phyloP scores from a whole-genome alignment of 225 moss, liverwort and hornwort genomes.

The Climacium dendroides region DNA sequence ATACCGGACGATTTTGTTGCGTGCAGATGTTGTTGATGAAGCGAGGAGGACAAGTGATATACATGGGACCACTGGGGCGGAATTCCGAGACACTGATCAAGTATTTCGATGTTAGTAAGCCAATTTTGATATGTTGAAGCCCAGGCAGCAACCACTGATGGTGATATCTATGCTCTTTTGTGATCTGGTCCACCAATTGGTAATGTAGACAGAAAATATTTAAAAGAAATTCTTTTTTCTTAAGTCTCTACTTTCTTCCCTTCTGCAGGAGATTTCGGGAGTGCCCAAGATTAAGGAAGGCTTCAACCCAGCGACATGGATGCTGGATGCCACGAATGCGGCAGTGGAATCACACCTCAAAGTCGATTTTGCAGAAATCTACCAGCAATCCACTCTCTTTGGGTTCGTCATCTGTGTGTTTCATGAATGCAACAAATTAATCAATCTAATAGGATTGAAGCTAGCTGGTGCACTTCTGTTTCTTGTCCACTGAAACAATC shows the following conservation, averaged over 20 bases:
- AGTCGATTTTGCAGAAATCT: constrained; percentile 38
- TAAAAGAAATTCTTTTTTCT: background rate
- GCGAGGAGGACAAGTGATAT: constrained; percentile 54
- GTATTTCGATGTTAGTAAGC: constrained; percentile 33
- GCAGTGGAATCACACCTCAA: constrained; percentile 24
- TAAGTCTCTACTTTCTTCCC: background rate
- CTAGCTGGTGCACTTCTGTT: background rate
- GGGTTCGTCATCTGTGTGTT: background rate
- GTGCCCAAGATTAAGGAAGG: constrained; percentile 52
- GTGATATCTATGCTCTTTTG: background rate
- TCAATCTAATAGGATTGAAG: background rate
- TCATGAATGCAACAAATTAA: background rate
- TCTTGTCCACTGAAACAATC: background rate
- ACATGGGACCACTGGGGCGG: constrained; percentile 43
- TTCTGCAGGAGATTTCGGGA: constrained; percentile 24
- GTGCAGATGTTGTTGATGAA: constrained; percentile 49
- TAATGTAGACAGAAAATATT: background rate
- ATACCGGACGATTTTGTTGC: background rate
- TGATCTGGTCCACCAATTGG: background rate
- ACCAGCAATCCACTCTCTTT: constrained; percentile 30
- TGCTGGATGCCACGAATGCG: constrained; percentile 36
- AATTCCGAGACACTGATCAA: constrained; percentile 33
- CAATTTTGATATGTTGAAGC: background rate
- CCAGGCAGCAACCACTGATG: background rate
- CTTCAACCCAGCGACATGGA: constrained; percentile 49